These are phyloP conservation scores for Aspergillus ochraceoroseus DNA, from an alignment of 2,329 filamentous ascomycete genomes.

Conservation along the genomic window DNA sequence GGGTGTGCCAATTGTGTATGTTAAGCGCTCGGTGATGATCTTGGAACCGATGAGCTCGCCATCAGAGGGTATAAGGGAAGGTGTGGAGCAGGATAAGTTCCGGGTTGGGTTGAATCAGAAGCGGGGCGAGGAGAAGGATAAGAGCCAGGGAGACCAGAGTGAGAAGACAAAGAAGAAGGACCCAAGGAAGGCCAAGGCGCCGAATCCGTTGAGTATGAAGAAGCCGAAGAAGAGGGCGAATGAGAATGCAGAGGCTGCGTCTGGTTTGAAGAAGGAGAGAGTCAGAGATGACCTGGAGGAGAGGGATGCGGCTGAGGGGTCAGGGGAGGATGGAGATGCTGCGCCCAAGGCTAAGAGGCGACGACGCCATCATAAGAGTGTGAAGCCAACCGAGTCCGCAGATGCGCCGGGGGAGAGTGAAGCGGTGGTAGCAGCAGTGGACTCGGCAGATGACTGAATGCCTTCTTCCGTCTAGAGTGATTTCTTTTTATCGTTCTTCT, in stretches of 20 bases:
- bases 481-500: not conserved
- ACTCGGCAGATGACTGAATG: constrained; percentile 17
- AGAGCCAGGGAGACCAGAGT: constrained; percentile 23
- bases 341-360: constrained; percentile 34
- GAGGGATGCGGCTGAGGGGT: constrained; percentile 17
- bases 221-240: constrained; percentile 41
- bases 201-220: constrained; percentile 48
- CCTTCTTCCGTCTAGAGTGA: not conserved
- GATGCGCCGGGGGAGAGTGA: constrained; percentile 8
- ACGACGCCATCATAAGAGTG: constrained; percentile 34
- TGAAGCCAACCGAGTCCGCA: constrained; percentile 19
- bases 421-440: constrained; percentile 16
- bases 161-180: constrained; percentile 34
- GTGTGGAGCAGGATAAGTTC: constrained; percentile 46
- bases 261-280: constrained; percentile 13
- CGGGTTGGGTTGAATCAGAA: constrained; percentile 42
- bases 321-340: constrained; percentile 25
- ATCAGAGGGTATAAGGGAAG: constrained; percentile 42
- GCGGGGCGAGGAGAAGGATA: constrained; percentile 33
- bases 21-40: constrained; percentile 50
- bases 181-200: constrained; percentile 41
- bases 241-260: no score
- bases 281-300: constrained; percentile 11
- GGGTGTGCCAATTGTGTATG: constrained; percentile 49
- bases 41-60: constrained; percentile 46